Base-by-base conservation (phyloP, 257 asterid genomes). In the Hygrophila difformis region DNA sequence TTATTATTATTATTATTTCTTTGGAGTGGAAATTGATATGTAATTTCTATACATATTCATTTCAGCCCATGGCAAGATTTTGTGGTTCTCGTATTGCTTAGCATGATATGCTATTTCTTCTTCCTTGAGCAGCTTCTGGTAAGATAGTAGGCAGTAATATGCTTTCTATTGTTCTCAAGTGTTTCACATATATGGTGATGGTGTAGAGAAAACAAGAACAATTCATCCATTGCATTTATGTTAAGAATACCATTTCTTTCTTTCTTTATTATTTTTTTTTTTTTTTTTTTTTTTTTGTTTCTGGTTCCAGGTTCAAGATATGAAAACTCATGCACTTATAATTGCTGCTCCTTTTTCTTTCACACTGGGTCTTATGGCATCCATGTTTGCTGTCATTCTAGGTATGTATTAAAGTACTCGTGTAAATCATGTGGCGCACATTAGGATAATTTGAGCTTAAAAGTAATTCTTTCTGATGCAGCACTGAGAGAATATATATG, bases 61-160 rank as follows among this genome's bases (percentile, higher is more conserved):
- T 59, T 61, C 77, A 84, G 94, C 60, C 81, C 86, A 47, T 89
- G 98, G 96, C 98, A 82, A 74, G 98, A 89, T 68, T 82, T 89
- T 52, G 96, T 77, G 76, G 98, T 89, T 62, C 98, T 89, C 44
- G 71, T 89, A 68, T 66, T 89, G 74, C 77, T 89, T 44, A 85
- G 94, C 83, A 82, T 88, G 33, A 68, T 89, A 42, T 85, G 98
- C 86, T 89, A 81, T 64, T 89, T 89, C 79, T 89, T 85, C 84
- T 86, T 77, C 81, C 79, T 89, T 20, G 98, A 89, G 74, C 94
- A 85, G 66, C 72, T 89, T 47, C 65, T 89, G 78, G 98, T 89
- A 66, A 71, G 91, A 59, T 43, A 39, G 55, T 55, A n/a, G 24
- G 21, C 33, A 14, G 29, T 43, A 33, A 10, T 3, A 33, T 5